These are phyloP conservation scores for Neoscytalidium dimidiatum DNA, from an alignment of 2,329 filamentous ascomycete species.

Conservation along the genomic window DNA sequence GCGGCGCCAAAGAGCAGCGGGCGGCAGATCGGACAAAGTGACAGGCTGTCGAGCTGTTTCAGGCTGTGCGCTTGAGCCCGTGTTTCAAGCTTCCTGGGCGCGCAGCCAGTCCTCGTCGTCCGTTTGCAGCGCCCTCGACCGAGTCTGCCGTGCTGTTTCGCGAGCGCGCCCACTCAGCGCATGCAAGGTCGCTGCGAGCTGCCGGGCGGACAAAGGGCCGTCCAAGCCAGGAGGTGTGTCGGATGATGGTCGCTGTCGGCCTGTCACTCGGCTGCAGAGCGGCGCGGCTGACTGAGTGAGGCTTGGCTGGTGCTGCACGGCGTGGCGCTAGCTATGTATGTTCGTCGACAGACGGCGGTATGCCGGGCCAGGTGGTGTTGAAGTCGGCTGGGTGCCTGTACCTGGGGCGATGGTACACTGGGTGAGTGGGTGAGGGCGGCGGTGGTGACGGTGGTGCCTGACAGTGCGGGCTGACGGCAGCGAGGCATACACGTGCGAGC, in stretches of 20 bases:
- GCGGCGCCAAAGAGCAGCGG: conserved; percentile 7
- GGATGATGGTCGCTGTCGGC: conserved; percentile 9
- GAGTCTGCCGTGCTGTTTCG: conserved; percentile 17
- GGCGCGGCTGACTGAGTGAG: not conserved
- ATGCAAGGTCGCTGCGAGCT: conserved; percentile 16
- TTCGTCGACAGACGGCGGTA: not conserved
- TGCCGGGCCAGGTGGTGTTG: not conserved
- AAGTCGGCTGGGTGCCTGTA: not conserved
- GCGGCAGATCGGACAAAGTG: conserved; percentile 16
- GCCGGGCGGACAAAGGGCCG: conserved; percentile 12
- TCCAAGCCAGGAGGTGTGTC: conserved; percentile 14
- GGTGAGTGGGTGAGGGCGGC: not conserved
- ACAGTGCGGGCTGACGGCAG: not conserved
- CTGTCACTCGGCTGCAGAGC: not conserved
- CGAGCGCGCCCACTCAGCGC: conserved; percentile 3
- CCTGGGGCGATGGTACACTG: too few species aligned
- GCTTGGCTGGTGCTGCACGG: not conserved
- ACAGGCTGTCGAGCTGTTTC: conserved; percentile 18
- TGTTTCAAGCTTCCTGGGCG: conserved; percentile 10
- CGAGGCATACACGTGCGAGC: not conserved
- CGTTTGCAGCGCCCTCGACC: conserved; percentile 10
- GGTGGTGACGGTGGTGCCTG: too few species aligned
- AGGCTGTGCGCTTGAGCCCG: conserved; percentile 4
- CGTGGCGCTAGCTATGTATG: not conserved
- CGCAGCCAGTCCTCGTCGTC: conserved; percentile 2